These are phyloP conservation scores for Jaminaea rosea DNA, from an alignment of 1,284 basidiomycete genomes.

Conservation along the genomic window DNA sequence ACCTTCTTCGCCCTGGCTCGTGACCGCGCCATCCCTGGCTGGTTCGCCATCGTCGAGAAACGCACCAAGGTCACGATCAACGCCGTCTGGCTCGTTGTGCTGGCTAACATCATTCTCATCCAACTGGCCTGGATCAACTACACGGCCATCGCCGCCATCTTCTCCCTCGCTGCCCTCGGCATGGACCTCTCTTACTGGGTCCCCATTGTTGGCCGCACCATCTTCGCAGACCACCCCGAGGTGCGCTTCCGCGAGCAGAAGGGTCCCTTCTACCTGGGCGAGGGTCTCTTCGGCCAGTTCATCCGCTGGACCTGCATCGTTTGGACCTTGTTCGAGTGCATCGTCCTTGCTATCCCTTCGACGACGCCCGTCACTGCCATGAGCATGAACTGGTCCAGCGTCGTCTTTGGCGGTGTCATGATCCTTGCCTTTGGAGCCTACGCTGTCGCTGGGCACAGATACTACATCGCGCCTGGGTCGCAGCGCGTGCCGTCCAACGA, in stretches of 20 bases:
- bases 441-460: conserved; percentile 47
- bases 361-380: conserved; percentile 17
- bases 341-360: conserved; percentile 32
- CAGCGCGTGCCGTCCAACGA: no score
- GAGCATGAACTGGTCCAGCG: conserved; percentile 36
- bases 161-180: conserved; percentile 58
- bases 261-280: conserved; percentile 79
- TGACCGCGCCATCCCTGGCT: conserved; percentile 70
- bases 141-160: conserved; percentile 40
- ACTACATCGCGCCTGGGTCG: conserved; percentile 36
- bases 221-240: conserved; percentile 70
- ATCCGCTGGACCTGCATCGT: conserved; percentile 61
- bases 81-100: conserved; percentile 68
- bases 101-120: conserved; percentile 46
- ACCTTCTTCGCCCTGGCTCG: conserved; percentile 84
- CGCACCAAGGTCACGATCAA: conserved; percentile 68
- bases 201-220: conserved; percentile 53
- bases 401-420: conserved; percentile 49
- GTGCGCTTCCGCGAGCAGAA: conserved; percentile 60
- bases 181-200: conserved; percentile 60
- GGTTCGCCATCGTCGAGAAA: conserved; percentile 62
- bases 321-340: conserved; percentile 49
- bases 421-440: conserved; percentile 49
- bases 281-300: conserved; percentile 59
- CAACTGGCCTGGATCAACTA: conserved; percentile 33